Conservation (phyloP, 805 yeast species). For the Pichia deserticola region DNA sequence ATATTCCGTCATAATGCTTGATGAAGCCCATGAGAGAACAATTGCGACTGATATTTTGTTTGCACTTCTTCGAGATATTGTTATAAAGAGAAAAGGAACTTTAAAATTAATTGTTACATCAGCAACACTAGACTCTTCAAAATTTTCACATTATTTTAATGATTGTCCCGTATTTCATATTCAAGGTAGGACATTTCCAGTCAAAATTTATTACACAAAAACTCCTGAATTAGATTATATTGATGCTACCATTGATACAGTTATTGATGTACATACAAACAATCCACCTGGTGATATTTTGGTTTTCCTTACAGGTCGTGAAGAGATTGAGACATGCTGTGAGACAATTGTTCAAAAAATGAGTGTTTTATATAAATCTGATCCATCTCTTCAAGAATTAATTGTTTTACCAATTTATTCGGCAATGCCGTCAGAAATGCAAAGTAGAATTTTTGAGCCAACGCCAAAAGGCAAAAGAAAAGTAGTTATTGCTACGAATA, state of each 20-base stretch:
- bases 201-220: constrained; percentile 70
- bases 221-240: constrained; percentile 84
- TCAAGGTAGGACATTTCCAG: constrained; percentile 90
- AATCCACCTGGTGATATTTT: constrained; percentile 74
- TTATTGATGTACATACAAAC: constrained; percentile 77
- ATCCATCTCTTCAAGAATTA: constrained; percentile 47
- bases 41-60: constrained; percentile 88
- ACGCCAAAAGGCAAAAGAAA: constrained; percentile 79
- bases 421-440: constrained; percentile 85
- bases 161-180: constrained; percentile 75
- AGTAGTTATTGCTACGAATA: constrained; percentile 90
- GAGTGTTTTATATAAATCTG: constrained; percentile 48
- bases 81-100: constrained; percentile 54
- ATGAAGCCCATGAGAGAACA: constrained; percentile 97
- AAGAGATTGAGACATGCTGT: constrained; percentile 87
- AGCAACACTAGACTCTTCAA: constrained; percentile 86
- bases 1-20: constrained; percentile 85
- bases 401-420: constrained; percentile 85
- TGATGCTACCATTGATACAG: constrained; percentile 75
- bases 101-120: constrained; percentile 79
- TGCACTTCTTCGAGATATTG: constrained; percentile 75
- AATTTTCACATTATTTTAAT: constrained; percentile 72
- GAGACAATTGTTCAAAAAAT: constrained; percentile 62
- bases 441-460: constrained; percentile 80
- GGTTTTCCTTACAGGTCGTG: constrained; percentile 86